These are phyloP conservation scores for Parachlorella kessleri DNA, from an alignment of 139 green algal species.

Conservation along the genomic window DNA sequence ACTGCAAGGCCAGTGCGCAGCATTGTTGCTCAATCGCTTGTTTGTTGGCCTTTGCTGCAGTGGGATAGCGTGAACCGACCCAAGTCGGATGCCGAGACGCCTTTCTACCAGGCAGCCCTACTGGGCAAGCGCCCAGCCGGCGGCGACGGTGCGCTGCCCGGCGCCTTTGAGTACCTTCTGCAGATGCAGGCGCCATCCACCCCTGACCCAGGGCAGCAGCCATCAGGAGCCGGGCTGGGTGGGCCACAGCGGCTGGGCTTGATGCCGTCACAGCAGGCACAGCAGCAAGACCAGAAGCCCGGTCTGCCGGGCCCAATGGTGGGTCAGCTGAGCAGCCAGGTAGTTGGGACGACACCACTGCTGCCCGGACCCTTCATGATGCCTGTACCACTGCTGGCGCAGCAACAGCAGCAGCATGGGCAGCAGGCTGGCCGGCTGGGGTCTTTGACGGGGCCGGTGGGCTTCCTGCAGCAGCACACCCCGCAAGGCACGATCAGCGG, in stretches of 20 bases:
- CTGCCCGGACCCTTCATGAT: too few relatives aligned
- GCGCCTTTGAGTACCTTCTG: slow-evolving; percentile 38
- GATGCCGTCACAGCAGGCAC: neutral
- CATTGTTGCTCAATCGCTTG: too few relatives aligned
- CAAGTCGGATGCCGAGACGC: slow-evolving; percentile 7
- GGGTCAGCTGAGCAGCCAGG: too few relatives aligned
- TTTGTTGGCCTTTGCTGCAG: too few relatives aligned
- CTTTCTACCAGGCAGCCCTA: slow-evolving; percentile 16
- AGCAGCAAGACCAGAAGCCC: neutral
- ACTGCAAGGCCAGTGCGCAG: too few relatives aligned
- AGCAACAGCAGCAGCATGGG: slow-evolving; percentile 1
- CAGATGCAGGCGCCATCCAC: slow-evolving; percentile 15
- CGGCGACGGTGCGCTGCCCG: neutral
- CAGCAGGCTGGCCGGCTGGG: neutral
- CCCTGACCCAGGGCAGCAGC: slow-evolving; percentile 4
- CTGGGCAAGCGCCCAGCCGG: slow-evolving; percentile 8
- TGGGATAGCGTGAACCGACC: slow-evolving; percentile 32
- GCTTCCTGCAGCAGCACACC: neutral
- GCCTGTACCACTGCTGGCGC: neutral
- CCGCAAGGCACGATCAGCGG: neutral
- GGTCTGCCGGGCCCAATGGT: neutral
- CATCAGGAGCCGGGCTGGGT: neutral
- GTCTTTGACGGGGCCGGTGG: neutral
- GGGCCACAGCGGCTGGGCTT: neutral
- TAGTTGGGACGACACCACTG: too few relatives aligned